Percentiles rank a stretch among this genome's conserved stretches.
Conservation (phyloP, 1,139 yeast genomes). For the Blastobotrys arbuscula region DNA sequence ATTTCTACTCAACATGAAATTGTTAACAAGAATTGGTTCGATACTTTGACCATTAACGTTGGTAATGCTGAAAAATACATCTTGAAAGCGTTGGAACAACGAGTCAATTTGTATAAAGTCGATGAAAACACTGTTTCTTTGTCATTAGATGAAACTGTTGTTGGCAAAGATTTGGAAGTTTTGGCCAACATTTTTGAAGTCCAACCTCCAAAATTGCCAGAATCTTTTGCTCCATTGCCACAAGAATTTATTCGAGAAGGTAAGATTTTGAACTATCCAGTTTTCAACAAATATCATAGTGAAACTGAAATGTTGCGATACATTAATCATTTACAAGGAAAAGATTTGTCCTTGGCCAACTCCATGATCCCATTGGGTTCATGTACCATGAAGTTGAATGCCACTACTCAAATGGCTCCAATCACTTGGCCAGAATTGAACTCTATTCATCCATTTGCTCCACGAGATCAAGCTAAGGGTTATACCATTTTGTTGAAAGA, state of each 20-base stretch:
- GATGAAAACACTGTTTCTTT: constrained; percentile 59
- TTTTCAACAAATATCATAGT: constrained; percentile 82
- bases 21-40: constrained; percentile 68
- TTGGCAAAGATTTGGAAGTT: constrained; percentile 52
- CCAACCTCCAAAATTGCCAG: constrained; percentile 17
- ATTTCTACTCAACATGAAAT: constrained; percentile 38
- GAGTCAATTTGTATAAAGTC: constrained; percentile 73
- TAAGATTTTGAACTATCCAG: constrained; percentile 61
- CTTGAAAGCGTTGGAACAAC: constrained; percentile 53
- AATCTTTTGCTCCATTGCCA: constrained; percentile 40
- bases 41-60: constrained; percentile 71
- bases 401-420: constrained; percentile 93
- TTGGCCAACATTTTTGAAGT: constrained; percentile 48
- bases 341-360: constrained; percentile 88
- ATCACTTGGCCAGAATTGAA: constrained; percentile 92
- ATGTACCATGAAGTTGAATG: constrained; percentile 95
- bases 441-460: constrained; percentile 88
- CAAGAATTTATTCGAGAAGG: constrained; percentile 54
- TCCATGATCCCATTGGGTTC: constrained; percentile 98
- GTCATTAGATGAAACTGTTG: constrained; percentile 82
- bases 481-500: constrained; percentile 69
- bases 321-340: constrained; percentile 75
- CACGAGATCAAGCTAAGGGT: constrained; percentile 79
- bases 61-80: constrained; percentile 53
- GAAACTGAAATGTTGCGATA: constrained; percentile 94